Evolutionary conservation across 129 eudicot species (phyloP), one percentile per base, ranked within the genome.

Genomic region (Kitagawia praeruptora): DNA sequence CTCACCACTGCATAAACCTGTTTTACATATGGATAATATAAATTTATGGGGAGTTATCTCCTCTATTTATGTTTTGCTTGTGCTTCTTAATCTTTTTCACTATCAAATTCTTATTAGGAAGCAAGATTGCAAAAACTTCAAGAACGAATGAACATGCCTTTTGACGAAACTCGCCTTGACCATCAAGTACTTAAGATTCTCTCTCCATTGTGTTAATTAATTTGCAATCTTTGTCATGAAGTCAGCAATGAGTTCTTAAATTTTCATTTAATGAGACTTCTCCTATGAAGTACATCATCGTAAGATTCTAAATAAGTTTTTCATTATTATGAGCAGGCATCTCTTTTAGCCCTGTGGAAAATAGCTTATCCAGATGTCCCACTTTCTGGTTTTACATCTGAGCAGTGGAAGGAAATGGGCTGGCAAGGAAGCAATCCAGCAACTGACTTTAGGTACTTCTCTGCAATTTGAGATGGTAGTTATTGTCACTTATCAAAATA

Each of bases 321-420:
- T 58, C 49, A n/a, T 79, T 84, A 27, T 25, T 37, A 54, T 81
- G 82, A 76, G 80, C 88, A 93, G 98, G 91, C 87, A 91, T 89
- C 90, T 83, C 91, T 92, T 19, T 75, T 54, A 82, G 89, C 82
- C 38, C 78, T 92, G 89, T 92, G 97, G 97, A 53, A 81, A 71
- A 76, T 80, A 51, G 85, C 91, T 40, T 92, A 78, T 83, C 97
- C 97, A 64, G 41, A 87, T 79, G 81, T 88, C 80, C 75, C 80
- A 79, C 96, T 92, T 75, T 81, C 78, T 69, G 90, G 96, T 54
- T 78, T 92, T 85, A 87, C 86, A 72, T 92, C 97, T 21, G 96
- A 92, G 79, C 97, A 92, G 77, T 92, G 97, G 97, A 90, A 90
- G 76, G 97, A 92, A 48, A 88, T 92, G 97, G 97, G 97, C 18